Conservation (phyloP, 1,139 yeast genomes). For the Kodamaea sp. region DNA sequence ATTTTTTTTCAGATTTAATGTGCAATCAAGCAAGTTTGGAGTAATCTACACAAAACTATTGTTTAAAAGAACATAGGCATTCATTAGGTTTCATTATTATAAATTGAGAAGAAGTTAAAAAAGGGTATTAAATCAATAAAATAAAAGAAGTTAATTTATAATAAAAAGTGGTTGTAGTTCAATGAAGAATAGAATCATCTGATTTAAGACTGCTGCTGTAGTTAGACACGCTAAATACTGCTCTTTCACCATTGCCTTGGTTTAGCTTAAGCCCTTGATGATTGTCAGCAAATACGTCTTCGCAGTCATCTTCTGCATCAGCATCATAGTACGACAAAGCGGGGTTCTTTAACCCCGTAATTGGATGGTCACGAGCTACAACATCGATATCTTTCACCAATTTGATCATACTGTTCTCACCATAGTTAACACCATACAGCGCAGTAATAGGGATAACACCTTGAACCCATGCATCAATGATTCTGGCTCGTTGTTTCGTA, state of each 20-base stretch:
- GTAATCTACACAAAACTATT: too few relatives aligned
- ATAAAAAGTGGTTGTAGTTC: too few relatives aligned
- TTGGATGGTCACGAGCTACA: constrained; percentile 38
- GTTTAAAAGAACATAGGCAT: not conserved
- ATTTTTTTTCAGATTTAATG: too few relatives aligned
- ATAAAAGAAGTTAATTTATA: too few relatives aligned
- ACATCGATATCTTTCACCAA: constrained; percentile 49
- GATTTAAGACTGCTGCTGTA: constrained; percentile 9
- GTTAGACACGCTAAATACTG: constrained; percentile 8
- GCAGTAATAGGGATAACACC: constrained; percentile 45
- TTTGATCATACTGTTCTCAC: constrained; percentile 60
- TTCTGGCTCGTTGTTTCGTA: constrained; percentile 69
- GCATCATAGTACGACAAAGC: constrained; percentile 42
- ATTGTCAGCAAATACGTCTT: constrained; percentile 29
- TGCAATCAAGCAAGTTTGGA: too few relatives aligned
- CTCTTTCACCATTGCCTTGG: constrained; percentile 7
- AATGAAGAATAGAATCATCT: constrained; percentile 1
- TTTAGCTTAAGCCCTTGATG: constrained; percentile 30
- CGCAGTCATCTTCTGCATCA: constrained; percentile 21
- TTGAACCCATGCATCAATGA: constrained; percentile 56
- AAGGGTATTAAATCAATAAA: not conserved
- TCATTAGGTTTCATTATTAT: not conserved
- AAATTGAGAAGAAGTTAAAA: not conserved
- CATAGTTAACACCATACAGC: constrained; percentile 54
- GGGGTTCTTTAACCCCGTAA: constrained; percentile 44